These are phyloP conservation scores for Eremomyces bilateralis DNA, from an alignment of 495 filamentous ascomycete species.

Conservation along the genomic window DNA sequence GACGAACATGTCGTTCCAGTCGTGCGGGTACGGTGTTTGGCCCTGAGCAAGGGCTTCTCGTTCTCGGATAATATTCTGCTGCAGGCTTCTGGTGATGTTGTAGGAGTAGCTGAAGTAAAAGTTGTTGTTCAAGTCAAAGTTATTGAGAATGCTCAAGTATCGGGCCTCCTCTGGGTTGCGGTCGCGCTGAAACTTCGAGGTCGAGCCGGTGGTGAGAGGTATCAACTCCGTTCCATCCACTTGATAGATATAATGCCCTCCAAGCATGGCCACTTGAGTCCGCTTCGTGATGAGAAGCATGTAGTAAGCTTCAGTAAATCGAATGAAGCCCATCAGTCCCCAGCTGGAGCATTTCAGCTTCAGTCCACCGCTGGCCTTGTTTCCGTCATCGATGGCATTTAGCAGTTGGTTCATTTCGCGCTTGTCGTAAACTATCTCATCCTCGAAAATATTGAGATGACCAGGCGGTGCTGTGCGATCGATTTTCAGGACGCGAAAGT, in stretches of 20 bases:
- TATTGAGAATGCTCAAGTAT: conserved; percentile 72
- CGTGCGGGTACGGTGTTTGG: conserved; percentile 28
- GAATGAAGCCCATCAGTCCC: conserved; percentile 86
- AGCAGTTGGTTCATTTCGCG: conserved; percentile 82
- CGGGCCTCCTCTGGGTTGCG: conserved; percentile 74
- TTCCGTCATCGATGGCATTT: conserved; percentile 89
- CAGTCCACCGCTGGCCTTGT: conserved; percentile 76
- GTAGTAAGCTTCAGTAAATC: conserved; percentile 91
- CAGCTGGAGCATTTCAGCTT: conserved; percentile 77
- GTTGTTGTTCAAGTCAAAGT: conserved; percentile 67
- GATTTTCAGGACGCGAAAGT: conserved; percentile 83
- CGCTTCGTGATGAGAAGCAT: conserved; percentile 94
- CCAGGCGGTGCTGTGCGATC: conserved; percentile 70
- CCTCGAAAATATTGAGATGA: conserved; percentile 66
- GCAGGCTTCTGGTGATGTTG: conserved; percentile 79
- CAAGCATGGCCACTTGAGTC: conserved; percentile 86
- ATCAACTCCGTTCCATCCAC: conserved; percentile 90
- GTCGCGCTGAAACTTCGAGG: conserved; percentile 49
- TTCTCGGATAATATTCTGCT: conserved; percentile 78
- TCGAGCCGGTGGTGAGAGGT: conserved; percentile 44
- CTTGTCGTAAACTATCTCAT: conserved; percentile 83
- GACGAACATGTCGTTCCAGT: conserved; percentile 89
- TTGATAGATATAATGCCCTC: conserved; percentile 89
- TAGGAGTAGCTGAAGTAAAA: conserved; percentile 99
- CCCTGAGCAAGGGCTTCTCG: conserved; percentile 44